Conservation (phyloP, 495 filamentous ascomycete genomes). For the Neurospora sp. region DNA sequence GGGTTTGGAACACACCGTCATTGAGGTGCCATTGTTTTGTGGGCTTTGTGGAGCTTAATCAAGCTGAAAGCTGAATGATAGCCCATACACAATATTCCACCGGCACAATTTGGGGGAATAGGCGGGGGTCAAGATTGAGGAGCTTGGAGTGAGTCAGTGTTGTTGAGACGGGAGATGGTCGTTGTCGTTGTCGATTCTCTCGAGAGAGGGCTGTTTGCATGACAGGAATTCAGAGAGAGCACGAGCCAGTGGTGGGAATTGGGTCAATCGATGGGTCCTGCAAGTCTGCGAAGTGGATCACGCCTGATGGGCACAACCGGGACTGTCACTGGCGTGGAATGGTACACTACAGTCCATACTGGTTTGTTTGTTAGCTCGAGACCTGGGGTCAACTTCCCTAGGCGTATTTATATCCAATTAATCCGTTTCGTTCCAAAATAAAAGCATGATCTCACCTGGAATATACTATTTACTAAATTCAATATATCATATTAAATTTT, state of each 20-base stretch:
- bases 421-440: no score
- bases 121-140: neutral
- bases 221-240: neutral
- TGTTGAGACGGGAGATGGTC: neutral
- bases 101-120: neutral
- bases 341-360: no score
- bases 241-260: neutral
- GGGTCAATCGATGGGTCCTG: neutral
- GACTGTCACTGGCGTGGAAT: no score
- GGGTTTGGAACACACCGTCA: neutral
- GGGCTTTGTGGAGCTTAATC: neutral
- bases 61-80: neutral
- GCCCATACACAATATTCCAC: neutral
- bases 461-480: no score
- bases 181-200: neutral
- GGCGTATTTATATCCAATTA: no score
- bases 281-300: neutral
- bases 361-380: no score
- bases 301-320: no score
- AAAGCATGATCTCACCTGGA: no score
- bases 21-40: neutral
- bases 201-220: neutral
- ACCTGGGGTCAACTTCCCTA: no score
- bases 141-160: neutral
- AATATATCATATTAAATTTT: no score